Percentiles rank a stretch among this genome's conserved stretches.
These are phyloP conservation scores for Fistulinella prunicolor DNA, from an alignment of 768 basidiomycete species.

Conservation along the genomic window DNA sequence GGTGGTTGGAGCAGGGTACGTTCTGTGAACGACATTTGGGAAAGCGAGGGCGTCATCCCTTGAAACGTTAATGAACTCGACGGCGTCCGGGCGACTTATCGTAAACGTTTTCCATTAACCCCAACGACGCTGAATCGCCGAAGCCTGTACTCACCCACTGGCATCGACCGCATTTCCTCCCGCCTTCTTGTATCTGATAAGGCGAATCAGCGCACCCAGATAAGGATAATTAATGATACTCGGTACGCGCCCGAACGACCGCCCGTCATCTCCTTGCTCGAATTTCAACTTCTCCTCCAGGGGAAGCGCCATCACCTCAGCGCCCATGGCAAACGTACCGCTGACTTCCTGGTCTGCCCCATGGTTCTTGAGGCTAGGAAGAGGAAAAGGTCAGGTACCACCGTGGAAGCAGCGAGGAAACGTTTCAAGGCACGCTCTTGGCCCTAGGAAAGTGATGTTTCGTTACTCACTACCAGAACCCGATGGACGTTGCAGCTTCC, in stretches of 20 bases:
- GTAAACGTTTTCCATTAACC: background rate
- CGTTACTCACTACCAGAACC: slow-evolving; percentile 52
- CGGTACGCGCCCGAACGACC: slow-evolving; percentile 36
- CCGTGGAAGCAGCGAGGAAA: background rate
- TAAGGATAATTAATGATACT: background rate
- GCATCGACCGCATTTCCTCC: slow-evolving; percentile 64
- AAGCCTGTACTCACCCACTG: slow-evolving; percentile 36
- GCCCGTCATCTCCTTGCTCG: slow-evolving; percentile 41
- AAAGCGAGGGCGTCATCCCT: slow-evolving; percentile 68
- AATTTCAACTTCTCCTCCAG: slow-evolving; percentile 42
- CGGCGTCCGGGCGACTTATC: slow-evolving; percentile 40
- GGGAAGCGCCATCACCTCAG: slow-evolving; percentile 38
- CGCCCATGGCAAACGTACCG: slow-evolving; percentile 43
- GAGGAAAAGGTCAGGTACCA: background rate
- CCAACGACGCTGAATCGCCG: background rate
- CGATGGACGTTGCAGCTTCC: slow-evolving; percentile 46
- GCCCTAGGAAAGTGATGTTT: background rate
- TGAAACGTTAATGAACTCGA: slow-evolving; percentile 64
- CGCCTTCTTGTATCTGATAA: slow-evolving; percentile 52
- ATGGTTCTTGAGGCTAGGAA: slow-evolving; percentile 42
- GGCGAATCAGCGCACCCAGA: background rate
- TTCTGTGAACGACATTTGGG: slow-evolving; percentile 49
- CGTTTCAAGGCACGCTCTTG: background rate
- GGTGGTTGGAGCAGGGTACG: slow-evolving; percentile 54
- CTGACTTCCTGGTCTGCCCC: slow-evolving; percentile 35